These are phyloP conservation scores for Helminthosporium solani DNA, from an alignment of 2,329 filamentous ascomycete genomes.

Conservation along the genomic window DNA sequence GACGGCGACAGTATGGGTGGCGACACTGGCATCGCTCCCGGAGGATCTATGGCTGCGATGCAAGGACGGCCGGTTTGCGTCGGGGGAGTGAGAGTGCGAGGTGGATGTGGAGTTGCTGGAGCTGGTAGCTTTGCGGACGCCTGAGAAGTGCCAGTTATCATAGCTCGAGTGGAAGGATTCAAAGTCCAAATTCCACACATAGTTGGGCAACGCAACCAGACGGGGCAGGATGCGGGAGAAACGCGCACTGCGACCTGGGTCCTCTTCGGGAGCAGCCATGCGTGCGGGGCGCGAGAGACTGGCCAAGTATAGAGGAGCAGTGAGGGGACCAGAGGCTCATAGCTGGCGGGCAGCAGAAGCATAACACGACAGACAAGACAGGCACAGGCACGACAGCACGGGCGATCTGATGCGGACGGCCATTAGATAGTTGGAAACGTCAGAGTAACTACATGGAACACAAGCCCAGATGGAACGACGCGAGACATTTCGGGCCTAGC, in stretches of 20 bases:
- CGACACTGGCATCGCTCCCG: conserved; percentile 31
- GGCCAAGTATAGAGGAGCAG: no score
- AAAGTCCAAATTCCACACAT: conserved; percentile 44
- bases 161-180: conserved; percentile 62
- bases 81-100: conserved; percentile 31
- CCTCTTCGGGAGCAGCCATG: conserved; percentile 17
- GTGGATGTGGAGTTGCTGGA: conserved; percentile 26
- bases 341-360: no score
- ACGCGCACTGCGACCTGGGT: conserved; percentile 21
- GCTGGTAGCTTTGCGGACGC: conserved; percentile 30
- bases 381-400: no score
- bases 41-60: conserved; percentile 35
- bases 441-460: no score
- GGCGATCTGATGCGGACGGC: no score
- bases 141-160: conserved; percentile 73
- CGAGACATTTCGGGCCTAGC: no score
- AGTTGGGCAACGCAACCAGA: conserved; percentile 42
- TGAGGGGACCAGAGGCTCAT: no score
- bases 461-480: no score
- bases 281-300: conserved; percentile 1
- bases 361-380: no score
- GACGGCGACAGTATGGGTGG: conserved; percentile 51
- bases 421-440: no score
- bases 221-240: conserved; percentile 38
- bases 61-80: conserved; percentile 29